A percentile compares a stretch with the other conserved stretches of the same genome.
Evolutionary conservation across 352 stramenopile species (phyloP).

Genomic region (Globisporangium takayamanum): DNA sequence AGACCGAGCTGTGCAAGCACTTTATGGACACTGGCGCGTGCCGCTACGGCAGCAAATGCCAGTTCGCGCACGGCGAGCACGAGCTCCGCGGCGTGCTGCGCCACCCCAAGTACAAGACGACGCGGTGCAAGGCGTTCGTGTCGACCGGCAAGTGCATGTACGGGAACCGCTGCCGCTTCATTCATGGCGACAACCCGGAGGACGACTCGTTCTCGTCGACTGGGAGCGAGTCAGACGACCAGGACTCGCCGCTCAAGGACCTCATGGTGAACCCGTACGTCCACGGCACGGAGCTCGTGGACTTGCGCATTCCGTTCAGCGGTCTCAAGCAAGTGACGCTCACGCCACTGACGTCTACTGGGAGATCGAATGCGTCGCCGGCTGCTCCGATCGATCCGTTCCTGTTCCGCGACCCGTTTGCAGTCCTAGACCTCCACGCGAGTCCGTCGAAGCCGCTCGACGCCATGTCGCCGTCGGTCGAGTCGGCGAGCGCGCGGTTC

Average conservation of each 20-base stretch:
- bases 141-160: constrained; percentile 85
- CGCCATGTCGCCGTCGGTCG: constrained; percentile 8
- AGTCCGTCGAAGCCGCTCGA: not conserved
- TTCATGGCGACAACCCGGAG: constrained; percentile 55
- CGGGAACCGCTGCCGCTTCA: constrained; percentile 84
- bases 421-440: constrained; percentile 24
- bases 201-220: constrained; percentile 51
- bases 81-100: constrained; percentile 82
- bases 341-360: constrained; percentile 35
- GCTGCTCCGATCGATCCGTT: constrained; percentile 10
- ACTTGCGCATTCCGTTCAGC: constrained; percentile 58
- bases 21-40: constrained; percentile 84
- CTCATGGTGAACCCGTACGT: constrained; percentile 65
- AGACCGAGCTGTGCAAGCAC: constrained; percentile 90
- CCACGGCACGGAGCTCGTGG: constrained; percentile 47
- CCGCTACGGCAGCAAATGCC: constrained; percentile 85
- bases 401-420: constrained; percentile 48
- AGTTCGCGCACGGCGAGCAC: constrained; percentile 84
- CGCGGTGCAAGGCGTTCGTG: constrained; percentile 84
- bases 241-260: constrained; percentile 41
- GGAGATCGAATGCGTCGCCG: constrained; percentile 27
- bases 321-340: constrained; percentile 59
- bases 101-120: constrained; percentile 91
- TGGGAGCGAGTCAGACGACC: constrained; percentile 61
- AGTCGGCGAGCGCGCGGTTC: constrained; percentile 37